Conservation (phyloP, 2,329 filamentous ascomycete genomes). For the Aspergillus sp. region DNA sequence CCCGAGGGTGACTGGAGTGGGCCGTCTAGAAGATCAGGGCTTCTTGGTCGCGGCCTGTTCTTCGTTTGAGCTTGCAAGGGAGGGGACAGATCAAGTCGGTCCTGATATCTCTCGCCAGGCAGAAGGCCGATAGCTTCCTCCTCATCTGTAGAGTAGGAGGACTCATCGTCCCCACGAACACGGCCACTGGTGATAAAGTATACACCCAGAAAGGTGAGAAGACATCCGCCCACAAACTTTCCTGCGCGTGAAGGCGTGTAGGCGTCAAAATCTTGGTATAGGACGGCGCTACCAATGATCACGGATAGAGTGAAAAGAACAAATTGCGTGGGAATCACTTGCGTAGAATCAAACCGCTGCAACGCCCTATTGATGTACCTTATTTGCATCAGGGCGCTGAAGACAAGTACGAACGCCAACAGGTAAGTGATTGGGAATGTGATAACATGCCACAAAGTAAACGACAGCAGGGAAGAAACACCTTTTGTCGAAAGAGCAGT, state of each 20-base stretch:
- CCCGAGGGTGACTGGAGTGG: constrained; percentile 28
- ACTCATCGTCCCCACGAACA: constrained; percentile 55
- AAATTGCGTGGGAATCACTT: constrained; percentile 97
- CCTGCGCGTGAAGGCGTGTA: constrained; percentile 69
- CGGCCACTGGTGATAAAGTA: constrained; percentile 92
- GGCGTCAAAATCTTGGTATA: constrained; percentile 93
- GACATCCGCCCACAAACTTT: constrained; percentile 88
- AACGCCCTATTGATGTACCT: constrained; percentile 90
- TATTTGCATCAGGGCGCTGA: constrained; percentile 92
- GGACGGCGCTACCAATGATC: constrained; percentile 86
- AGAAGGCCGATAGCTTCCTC: constrained; percentile 52
- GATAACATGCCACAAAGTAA: constrained; percentile 83
- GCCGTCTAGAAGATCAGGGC: constrained; percentile 17
- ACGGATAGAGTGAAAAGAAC: constrained; percentile 95
- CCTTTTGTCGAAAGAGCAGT: constrained; percentile 97
- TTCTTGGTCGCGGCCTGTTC: constrained; percentile 17
- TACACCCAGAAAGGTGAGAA: constrained; percentile 93
- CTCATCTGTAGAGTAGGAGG: constrained; percentile 66
- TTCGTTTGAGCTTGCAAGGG: constrained; percentile 18
- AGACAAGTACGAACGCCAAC: constrained; percentile 74
- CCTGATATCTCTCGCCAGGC: constrained; percentile 39
- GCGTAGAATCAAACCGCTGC: constrained; percentile 92
- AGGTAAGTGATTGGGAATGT: constrained; percentile 90
- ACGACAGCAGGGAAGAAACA: constrained; percentile 90
- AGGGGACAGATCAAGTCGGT: constrained; percentile 33